These are phyloP conservation scores for Penicillium concentricum DNA, from an alignment of 2,329 filamentous ascomycete genomes.

Conservation along the genomic window DNA sequence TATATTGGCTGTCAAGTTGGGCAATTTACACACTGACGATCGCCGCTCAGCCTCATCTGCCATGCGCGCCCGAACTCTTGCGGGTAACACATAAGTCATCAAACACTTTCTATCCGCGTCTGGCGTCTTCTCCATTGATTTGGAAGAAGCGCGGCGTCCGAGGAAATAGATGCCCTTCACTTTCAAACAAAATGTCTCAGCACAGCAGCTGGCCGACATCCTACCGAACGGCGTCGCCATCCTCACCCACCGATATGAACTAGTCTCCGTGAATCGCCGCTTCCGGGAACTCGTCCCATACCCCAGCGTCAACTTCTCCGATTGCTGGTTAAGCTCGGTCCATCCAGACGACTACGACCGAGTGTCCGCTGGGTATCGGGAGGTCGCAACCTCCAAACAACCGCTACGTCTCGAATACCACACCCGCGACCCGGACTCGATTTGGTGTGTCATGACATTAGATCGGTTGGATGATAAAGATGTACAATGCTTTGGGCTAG, in stretches of 20 bases:
- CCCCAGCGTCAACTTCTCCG: conserved; percentile 4
- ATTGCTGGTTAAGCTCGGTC: conserved; percentile 19
- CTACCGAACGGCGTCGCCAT: conserved; percentile 26
- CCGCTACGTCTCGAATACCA: conserved; percentile 27
- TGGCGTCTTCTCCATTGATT: neutral
- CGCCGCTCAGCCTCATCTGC: neutral
- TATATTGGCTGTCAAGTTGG: neutral
- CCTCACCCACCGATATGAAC: conserved; percentile 18
- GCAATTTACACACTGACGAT: neutral
- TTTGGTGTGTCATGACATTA: conserved; percentile 24
- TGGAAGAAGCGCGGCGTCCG: neutral
- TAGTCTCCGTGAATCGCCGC: conserved; percentile 21
- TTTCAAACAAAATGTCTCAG: conserved; percentile 13
- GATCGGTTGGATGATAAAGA: conserved; percentile 13
- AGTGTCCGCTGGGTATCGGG: conserved; percentile 12
- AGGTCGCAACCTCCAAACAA: neutral
- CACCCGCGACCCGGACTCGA: conserved; percentile 6
- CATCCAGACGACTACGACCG: conserved; percentile 20
- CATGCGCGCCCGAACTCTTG: neutral
- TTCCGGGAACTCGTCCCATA: conserved; percentile 20
- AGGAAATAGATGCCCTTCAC: conserved; percentile 1
- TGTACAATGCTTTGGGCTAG: conserved; percentile 8
- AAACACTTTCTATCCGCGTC: neutral
- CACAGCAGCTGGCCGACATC: conserved; percentile 29
- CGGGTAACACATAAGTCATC: neutral